Base-by-base conservation (phyloP, 352 stramenopile species). In the Blastocystis sp. region DNA sequence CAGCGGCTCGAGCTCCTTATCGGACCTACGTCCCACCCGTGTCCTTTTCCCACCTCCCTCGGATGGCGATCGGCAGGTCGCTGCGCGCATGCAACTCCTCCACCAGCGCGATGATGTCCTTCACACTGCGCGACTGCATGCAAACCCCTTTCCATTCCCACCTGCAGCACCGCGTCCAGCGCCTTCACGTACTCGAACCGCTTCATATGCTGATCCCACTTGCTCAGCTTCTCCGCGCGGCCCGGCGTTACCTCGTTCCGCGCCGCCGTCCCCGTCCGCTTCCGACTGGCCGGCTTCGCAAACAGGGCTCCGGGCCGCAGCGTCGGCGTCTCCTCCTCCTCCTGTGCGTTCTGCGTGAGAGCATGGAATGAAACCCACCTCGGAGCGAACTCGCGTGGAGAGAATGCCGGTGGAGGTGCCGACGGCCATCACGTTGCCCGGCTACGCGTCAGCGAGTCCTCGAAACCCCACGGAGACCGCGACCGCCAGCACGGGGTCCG, bases 111-210 rank as follows among this genome's bases (percentile, higher is more conserved):
- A 81, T 42, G 21, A 81, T 61, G 21, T 46, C 51, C 53, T 63
- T 64, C 48, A 48, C 24, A 29, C 56, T 48, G n/a, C 46, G 42
- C n/a, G 29, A 48, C 69, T 81, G 63, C 0, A 11, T n/a, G 4
- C 36, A 18, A 81, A 8, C 0, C n/a, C 36, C 2, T 21, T 46
- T 38, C 9, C 29, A 65, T n/a, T 36, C 69, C 24, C 27, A 81
- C 69, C 34, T 51, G 18, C 51, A 85, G 29, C 36, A 46, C 75
- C 24, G 75, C 75, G 51, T 72, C 54, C 38, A 85, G 63, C 51
- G 75, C 75, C 75, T 73, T 85, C 24, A 59, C 34, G 36, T 85
- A 85, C 40, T 72, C 48, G 63, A 85, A 85, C 53, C n/a, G 48
- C 32, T 29, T 14, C 44, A 85, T n/a, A 24, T 76, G 75, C 4